A percentile compares a stretch with the other conserved stretches of the same genome.
Conservation (phyloP, 78 protist species). For the Speleostelium caveatum region DNA sequence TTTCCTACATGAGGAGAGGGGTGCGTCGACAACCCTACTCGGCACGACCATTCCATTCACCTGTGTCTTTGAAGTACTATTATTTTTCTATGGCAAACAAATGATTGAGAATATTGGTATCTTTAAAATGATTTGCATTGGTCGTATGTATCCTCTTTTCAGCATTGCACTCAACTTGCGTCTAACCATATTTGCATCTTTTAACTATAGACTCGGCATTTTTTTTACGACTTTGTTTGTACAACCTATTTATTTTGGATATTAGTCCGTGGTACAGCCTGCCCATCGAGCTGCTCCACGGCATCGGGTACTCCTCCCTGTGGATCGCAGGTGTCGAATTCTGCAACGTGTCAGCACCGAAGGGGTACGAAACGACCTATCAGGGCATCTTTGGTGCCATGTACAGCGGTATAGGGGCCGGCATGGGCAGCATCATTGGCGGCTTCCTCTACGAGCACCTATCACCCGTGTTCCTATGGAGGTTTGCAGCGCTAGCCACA, state of each 20-base stretch:
- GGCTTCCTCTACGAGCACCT: constrained; percentile 22
- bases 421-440: constrained; percentile 20
- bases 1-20: background rate
- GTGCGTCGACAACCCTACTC: background rate
- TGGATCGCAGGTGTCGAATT: constrained; percentile 21
- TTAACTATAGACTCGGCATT: too few species aligned
- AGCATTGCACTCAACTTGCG: too few species aligned
- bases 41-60: constrained; percentile 21
- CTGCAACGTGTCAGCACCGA: background rate
- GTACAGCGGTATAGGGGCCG: constrained; percentile 9
- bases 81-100: constrained; percentile 15
- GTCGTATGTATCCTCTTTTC: too few species aligned
- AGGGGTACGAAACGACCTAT: constrained; percentile 15
- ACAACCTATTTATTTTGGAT: too few species aligned
- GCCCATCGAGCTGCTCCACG: background rate
- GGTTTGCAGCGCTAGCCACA: constrained; percentile 1
- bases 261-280: background rate
- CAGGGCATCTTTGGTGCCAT: constrained; percentile 18
- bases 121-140: constrained; percentile 8
- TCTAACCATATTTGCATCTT: too few species aligned
- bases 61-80: constrained; percentile 3
- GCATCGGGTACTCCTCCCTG: background rate
- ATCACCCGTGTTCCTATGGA: background rate
- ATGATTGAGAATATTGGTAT: background rate
- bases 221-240: too few species aligned